Base-by-base conservation (phyloP, 768 basidiomycete species). In the Mycena vitilis region DNA sequence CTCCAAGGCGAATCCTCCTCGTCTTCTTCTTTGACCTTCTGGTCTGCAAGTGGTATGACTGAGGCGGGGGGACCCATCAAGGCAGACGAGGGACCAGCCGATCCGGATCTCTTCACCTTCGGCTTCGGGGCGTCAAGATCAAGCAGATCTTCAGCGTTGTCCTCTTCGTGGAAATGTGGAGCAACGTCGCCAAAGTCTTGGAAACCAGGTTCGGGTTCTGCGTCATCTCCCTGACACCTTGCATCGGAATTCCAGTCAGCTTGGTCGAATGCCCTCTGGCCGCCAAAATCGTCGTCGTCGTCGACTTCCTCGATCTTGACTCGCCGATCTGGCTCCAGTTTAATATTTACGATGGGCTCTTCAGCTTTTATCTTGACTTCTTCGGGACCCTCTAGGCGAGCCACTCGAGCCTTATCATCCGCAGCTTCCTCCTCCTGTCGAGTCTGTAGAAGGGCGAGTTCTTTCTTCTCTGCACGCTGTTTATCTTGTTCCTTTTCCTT, bases 1-100 rank as follows among this genome's bases (percentile, higher is more conserved):
- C 47, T 60, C 77, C 75, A 78, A 18, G 70, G 65, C 34, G 66
- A 52, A 8, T 74, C 74, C 18, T 75, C 71, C 15, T 72, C 65
- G 13, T 53, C 52, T 59, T 66, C 70, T 53, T 56, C 63, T 52
- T 68, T 68, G 47, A 59, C 30, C 40, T 71, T 68, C 15, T 57
- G 62, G 37, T 67, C 45, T 34, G 25, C 37, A 15, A 65, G 54
- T 2, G 55, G 63, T 49, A 58, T n/a, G n/a, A 48, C n/a, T 13
- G 64, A 56, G 42, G 65, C 63, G 13, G 67, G 68, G 12, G 67
- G 70, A 63, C 36, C 60, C 71, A 70, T 69, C 42, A 56, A 60
- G 40, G 54, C 58, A 37, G 6, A 44, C 12, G 34, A 49, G n/a
- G 51, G 67, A 44, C 13, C 67, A 22, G 23, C 55, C 45, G 52